Evolutionary conservation across 2,329 filamentous ascomycete genomes (phyloP).

Genomic region (Parastagonospora nodorum): DNA sequence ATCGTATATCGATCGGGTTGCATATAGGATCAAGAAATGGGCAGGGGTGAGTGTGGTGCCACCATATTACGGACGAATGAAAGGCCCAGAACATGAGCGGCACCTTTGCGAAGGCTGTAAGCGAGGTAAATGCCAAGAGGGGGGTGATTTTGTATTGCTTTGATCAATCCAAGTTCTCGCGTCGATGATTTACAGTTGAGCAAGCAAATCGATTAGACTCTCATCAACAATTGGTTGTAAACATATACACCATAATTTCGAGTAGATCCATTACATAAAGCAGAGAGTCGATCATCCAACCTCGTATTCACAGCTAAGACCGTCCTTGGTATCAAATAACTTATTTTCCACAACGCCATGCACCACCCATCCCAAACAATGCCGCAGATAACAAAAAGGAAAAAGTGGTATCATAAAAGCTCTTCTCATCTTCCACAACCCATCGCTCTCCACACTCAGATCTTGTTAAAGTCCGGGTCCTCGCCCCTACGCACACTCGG

Average conservation of each 20-base stretch:
- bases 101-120: conserved; percentile 4
- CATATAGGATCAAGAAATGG: conserved; percentile 28
- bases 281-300: neutral
- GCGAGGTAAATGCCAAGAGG: too few relatives aligned
- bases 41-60: conserved; percentile 14
- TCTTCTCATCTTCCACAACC: neutral
- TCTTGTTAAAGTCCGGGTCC: conserved; percentile 31
- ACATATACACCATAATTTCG: too few relatives aligned
- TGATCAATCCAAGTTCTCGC: too few relatives aligned
- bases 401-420: conserved; percentile 40
- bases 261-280: neutral
- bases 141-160: too few relatives aligned
- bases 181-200: too few relatives aligned
- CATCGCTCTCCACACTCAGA: conserved; percentile 13
- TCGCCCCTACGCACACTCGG: conserved; percentile 44
- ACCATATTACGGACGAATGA: neutral
- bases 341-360: neutral
- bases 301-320: too few relatives aligned
- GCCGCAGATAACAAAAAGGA: conserved; percentile 7
- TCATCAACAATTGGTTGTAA: too few relatives aligned
- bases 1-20: conserved; percentile 24
- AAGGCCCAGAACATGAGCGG: neutral
- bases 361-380: neutral
- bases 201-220: too few relatives aligned
- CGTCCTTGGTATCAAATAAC: neutral